A percentile compares a stretch with the other conserved stretches of the same genome.
phyloP scores from a whole-genome alignment of 129 eudicot species.

The Lactuca sativa region DNA sequence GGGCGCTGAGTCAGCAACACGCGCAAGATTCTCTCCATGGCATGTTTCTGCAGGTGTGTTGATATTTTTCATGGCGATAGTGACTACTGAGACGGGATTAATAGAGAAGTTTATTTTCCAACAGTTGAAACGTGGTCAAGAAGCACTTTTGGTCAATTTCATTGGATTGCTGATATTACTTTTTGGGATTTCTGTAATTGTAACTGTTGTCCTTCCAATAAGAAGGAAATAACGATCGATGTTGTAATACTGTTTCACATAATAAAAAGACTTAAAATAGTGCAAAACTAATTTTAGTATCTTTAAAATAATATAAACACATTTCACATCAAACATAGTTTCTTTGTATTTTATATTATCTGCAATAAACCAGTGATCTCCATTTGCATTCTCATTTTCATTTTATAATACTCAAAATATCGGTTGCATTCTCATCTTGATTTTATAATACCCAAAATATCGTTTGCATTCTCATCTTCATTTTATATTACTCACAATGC shows the following conservation, averaged over 20 bases:
- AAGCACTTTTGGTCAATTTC: conserved; percentile 66
- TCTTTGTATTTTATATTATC: conserved; percentile 81
- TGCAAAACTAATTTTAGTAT: not conserved
- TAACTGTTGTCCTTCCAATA: conserved; percentile 40
- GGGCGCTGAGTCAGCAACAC: conserved; percentile 36
- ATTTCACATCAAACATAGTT: conserved; percentile 41
- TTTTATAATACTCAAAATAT: conserved; percentile 64
- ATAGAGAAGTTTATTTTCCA: conserved; percentile 46
- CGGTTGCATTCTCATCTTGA: conserved; percentile 77
- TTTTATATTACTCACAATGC: conserved; percentile 55
- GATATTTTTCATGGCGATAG: conserved; percentile 51
- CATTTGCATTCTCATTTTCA: conserved; percentile 76
- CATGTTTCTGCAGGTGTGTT: conserved; percentile 49
- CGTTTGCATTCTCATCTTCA: conserved; percentile 77
- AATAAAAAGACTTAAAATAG: not conserved
- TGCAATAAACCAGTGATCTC: conserved; percentile 70
- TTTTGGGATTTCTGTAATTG: conserved; percentile 49
- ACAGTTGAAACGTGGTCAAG: conserved; percentile 40
- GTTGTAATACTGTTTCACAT: no score
- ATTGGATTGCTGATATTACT: conserved; percentile 55
- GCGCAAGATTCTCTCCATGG: conserved; percentile 57
- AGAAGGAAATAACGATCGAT: conserved; percentile 21
- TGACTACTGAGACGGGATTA: conserved; percentile 54
- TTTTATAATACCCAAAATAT: conserved; percentile 58
- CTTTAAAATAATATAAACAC: not conserved